Evolutionary conservation across 2,329 filamentous ascomycete genomes (phyloP).

Genomic region (Coleophoma crateriformis): DNA sequence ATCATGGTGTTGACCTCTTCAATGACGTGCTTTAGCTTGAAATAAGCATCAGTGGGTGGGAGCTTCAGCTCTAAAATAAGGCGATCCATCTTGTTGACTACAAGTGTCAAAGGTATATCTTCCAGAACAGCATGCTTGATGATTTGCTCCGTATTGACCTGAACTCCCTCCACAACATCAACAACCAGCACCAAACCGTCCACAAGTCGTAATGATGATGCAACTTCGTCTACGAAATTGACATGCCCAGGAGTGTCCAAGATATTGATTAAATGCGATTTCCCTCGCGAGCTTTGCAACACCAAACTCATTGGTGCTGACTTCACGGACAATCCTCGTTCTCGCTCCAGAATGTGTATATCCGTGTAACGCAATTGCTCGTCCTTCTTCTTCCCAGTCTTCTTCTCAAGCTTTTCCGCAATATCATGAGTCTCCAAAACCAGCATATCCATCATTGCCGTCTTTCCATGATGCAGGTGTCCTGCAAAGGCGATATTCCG

Average conservation of each 20-base stretch:
- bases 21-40: constrained; percentile 97
- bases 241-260: constrained; percentile 96
- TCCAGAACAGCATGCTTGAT: constrained; percentile 94
- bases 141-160: constrained; percentile 93
- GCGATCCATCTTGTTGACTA: constrained; percentile 97
- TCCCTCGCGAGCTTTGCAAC: constrained; percentile 80
- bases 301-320: constrained; percentile 91
- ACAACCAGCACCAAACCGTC: constrained; percentile 93
- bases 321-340: constrained; percentile 88
- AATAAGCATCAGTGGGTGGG: constrained; percentile 92
- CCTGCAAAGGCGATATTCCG: constrained; percentile 89
- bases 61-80: constrained; percentile 91
- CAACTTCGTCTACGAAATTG: constrained; percentile 97
- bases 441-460: constrained; percentile 96
- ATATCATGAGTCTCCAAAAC: constrained; percentile 94
- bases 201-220: constrained; percentile 76
- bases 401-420: constrained; percentile 69
- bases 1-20: constrained; percentile 97
- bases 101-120: constrained; percentile 79
- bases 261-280: constrained; percentile 92
- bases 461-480: constrained; percentile 96
- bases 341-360: constrained; percentile 80
- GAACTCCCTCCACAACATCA: constrained; percentile 98
- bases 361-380: constrained; percentile 95
- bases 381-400: constrained; percentile 74